phyloP scores from a whole-genome alignment of 2,329 filamentous ascomycete species.

The Aspergillus texensis region DNA sequence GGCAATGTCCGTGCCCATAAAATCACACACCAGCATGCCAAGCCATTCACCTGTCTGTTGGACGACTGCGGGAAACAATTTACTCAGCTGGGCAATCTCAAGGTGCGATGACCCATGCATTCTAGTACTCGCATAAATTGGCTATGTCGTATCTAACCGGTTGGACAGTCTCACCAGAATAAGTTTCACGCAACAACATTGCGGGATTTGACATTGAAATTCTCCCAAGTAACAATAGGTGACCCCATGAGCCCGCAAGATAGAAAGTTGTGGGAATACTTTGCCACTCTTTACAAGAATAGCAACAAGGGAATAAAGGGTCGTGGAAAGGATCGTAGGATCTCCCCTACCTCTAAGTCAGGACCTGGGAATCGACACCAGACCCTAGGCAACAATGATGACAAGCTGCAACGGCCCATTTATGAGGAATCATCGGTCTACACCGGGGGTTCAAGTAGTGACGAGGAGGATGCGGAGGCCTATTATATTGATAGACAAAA shows the following conservation, averaged over 20 bases:
- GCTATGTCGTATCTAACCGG: slow-evolving; percentile 7
- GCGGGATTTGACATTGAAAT: slow-evolving; percentile 68
- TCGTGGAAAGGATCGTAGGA: slow-evolving; percentile 74
- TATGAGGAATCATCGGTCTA: slow-evolving; percentile 35
- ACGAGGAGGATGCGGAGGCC: slow-evolving; percentile 33
- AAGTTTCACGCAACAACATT: slow-evolving; percentile 84
- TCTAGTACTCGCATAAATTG: not conserved
- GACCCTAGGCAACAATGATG: slow-evolving; percentile 29
- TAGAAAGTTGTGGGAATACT: slow-evolving; percentile 80
- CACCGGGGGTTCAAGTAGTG: slow-evolving; percentile 35
- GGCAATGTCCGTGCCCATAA: slow-evolving; percentile 84
- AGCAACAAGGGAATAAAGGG: slow-evolving; percentile 99
- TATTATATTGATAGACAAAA: slow-evolving; percentile 31
- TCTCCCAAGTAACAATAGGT: slow-evolving; percentile 64
- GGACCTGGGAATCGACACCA: slow-evolving; percentile 22
- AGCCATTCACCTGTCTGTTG: slow-evolving; percentile 78
- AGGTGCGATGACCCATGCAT: slow-evolving; percentile 56
- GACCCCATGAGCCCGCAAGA: slow-evolving; percentile 69
- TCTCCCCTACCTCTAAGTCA: slow-evolving; percentile 35
- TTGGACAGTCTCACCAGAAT: slow-evolving; percentile 78
- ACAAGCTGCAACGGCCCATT: slow-evolving; percentile 27
- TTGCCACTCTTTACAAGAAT: slow-evolving; percentile 89
- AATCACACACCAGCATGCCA: slow-evolving; percentile 75
- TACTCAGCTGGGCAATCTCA: slow-evolving; percentile 88
- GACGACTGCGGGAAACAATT: slow-evolving; percentile 87